A percentile compares a stretch with the other conserved stretches of the same genome.
Conservation (phyloP, 495 filamentous ascomycete genomes). For the Xylaria flabelliformis region DNA sequence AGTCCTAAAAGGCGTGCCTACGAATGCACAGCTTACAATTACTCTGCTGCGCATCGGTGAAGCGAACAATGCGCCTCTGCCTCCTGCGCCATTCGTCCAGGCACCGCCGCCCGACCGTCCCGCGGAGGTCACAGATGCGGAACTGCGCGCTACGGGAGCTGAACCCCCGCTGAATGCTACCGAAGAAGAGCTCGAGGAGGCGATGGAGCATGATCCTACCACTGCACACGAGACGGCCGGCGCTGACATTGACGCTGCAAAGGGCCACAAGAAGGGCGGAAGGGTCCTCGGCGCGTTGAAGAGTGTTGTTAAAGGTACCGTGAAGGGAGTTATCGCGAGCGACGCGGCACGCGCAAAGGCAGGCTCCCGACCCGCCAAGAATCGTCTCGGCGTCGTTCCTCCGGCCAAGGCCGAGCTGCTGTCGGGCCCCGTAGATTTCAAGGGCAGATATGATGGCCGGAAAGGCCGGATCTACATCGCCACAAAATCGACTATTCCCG, state of each 20-base stretch:
- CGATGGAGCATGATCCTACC: constrained; percentile 49
- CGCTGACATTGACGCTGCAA: constrained; percentile 59
- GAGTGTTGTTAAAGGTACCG: constrained; percentile 60
- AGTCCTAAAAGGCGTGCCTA: constrained; percentile 82
- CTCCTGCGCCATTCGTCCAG: constrained; percentile 71
- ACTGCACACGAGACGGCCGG: constrained; percentile 39
- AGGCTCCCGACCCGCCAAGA: constrained; percentile 70
- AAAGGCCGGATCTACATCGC: constrained; percentile 76
- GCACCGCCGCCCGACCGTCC: constrained; percentile 61
- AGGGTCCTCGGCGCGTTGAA: constrained; percentile 61
- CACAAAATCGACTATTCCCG: constrained; percentile 64
- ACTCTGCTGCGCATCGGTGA: constrained; percentile 88
- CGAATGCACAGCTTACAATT: constrained; percentile 84
- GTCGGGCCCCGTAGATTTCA: constrained; percentile 77
- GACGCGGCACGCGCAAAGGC: constrained; percentile 70
- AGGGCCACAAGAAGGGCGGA: constrained; percentile 48
- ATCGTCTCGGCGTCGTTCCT: constrained; percentile 74
- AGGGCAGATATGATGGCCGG: constrained; percentile 71
- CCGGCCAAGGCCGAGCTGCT: constrained; percentile 46
- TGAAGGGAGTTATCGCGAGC: constrained; percentile 72
- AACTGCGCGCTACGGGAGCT: constrained; percentile 49
- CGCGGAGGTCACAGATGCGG: constrained; percentile 52
- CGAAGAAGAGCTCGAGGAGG: constrained; percentile 49
- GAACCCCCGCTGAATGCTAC: constrained; percentile 50
- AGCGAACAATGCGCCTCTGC: constrained; percentile 79